Percentiles rank a stretch among this genome's conserved stretches.
These are phyloP conservation scores for Myxozyma melibiosi DNA, from an alignment of 805 yeast species.

Conservation along the genomic window DNA sequence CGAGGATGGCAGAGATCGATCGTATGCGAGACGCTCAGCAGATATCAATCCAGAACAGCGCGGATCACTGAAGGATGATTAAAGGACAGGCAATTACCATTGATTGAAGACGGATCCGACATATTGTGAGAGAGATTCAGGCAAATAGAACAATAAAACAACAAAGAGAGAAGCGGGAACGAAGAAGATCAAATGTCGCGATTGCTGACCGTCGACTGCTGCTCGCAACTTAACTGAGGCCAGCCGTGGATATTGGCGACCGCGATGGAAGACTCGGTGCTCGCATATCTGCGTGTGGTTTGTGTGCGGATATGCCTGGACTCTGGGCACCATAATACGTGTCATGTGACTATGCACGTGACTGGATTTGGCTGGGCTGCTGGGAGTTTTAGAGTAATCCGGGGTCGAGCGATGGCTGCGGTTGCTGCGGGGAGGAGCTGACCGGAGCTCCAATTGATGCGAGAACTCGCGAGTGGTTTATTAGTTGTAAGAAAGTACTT, in stretches of 20 bases:
- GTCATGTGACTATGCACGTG: background rate
- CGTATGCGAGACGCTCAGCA: background rate
- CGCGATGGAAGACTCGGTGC: constrained; percentile 13
- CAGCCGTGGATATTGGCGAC: constrained; percentile 12
- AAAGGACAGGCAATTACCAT: constrained; percentile 24
- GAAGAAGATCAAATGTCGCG: background rate
- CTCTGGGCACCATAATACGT: background rate
- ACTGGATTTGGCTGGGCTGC: no score
- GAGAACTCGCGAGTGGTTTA: no score
- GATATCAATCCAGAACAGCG: background rate
- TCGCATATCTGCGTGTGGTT: background rate
- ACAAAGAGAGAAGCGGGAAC: background rate
- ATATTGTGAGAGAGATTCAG: background rate
- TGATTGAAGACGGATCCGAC: constrained; percentile 31
- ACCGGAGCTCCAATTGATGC: no score
- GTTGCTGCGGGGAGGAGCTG: no score
- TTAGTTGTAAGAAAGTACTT: no score
- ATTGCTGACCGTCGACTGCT: background rate
- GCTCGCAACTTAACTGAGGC: no score
- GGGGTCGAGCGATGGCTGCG: background rate
- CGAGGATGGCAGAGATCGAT: no score
- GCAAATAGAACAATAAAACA: no score
- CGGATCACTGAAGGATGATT: background rate
- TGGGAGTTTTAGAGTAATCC: background rate
- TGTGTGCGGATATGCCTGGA: background rate